Percentiles rank a stretch among this genome's conserved stretches.
Evolutionary conservation across 257 asterid species (phyloP).

Genomic region (Penstemon newberryi): DNA sequence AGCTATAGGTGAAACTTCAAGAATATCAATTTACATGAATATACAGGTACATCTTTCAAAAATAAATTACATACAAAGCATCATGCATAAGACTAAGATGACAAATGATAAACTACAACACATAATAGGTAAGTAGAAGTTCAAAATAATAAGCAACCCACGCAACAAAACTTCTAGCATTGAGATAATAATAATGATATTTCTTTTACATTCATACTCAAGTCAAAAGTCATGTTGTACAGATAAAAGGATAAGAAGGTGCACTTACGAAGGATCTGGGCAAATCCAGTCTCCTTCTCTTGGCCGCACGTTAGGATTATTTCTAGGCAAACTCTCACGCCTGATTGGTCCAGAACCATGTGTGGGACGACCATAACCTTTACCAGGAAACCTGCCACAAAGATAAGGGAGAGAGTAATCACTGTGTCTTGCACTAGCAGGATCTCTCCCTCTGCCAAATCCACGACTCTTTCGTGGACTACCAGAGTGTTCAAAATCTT

Average conservation of each 20-base stretch:
- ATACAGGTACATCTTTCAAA: too few relatives aligned
- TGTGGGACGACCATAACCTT: slow-evolving; percentile 62
- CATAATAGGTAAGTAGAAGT: too few relatives aligned
- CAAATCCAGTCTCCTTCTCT: slow-evolving; percentile 97
- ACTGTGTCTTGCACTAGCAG: slow-evolving; percentile 47
- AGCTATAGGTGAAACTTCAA: too few relatives aligned
- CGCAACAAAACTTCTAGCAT: too few relatives aligned
- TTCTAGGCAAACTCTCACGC: slow-evolving; percentile 56
- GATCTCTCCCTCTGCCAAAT: slow-evolving; percentile 61
- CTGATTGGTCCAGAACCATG: slow-evolving; percentile 57
- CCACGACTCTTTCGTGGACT: slow-evolving; percentile 48
- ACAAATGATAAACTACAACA: too few relatives aligned
- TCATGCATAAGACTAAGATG: too few relatives aligned
- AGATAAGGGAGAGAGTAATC: slow-evolving; percentile 66
- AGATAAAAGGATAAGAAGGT: slow-evolving; percentile 2
- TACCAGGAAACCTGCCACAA: slow-evolving; percentile 59
- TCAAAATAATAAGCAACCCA: too few relatives aligned
- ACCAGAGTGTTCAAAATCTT: slow-evolving; percentile 43
- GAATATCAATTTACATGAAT: too few relatives aligned
- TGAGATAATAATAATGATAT: too few relatives aligned
- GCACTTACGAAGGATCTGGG: slow-evolving; percentile 76
- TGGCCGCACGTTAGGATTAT: slow-evolving; percentile 85
- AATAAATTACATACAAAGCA: too few relatives aligned
- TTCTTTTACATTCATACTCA: too few relatives aligned
- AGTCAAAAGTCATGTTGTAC: neutral